Percentiles rank a stretch among this genome's conserved stretches.
phyloP scores from a whole-genome alignment of 1,284 basidiomycete species.

The Peniophora sp. region DNA sequence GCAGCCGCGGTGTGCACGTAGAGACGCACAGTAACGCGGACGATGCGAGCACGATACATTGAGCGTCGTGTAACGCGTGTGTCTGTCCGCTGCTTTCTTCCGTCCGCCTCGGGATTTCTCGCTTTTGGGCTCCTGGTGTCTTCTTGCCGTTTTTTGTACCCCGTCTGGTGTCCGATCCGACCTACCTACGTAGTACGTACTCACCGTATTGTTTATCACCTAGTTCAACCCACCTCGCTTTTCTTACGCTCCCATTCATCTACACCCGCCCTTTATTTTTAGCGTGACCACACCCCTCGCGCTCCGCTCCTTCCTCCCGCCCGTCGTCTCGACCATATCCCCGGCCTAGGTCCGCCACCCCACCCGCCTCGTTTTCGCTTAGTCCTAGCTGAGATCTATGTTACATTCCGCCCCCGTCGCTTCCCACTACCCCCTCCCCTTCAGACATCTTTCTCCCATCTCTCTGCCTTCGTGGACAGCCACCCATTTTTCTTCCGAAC shows the following conservation, averaged over 20 bases:
- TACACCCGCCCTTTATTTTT: slow-evolving; percentile 1
- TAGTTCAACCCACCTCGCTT: background rate
- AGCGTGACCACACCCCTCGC: slow-evolving; percentile 1
- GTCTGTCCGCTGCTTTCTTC: background rate
- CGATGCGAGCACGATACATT: slow-evolving; percentile 12
- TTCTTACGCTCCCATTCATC: background rate
- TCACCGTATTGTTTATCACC: background rate
- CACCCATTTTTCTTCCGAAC: background rate
- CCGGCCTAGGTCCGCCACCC: slow-evolving; percentile 4
- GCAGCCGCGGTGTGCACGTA: slow-evolving; percentile 67
- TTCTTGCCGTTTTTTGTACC: background rate
- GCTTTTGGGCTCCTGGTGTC: background rate
- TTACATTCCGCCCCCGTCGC: background rate
- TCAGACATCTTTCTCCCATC: background rate
- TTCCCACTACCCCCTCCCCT: background rate
- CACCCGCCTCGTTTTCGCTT: slow-evolving; percentile 7
- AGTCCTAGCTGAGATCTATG: background rate
- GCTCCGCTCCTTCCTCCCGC: slow-evolving; percentile 4
- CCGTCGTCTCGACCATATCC: slow-evolving; percentile 6
- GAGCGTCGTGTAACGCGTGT: background rate
- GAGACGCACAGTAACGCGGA: slow-evolving; percentile 58
- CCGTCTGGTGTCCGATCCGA: background rate
- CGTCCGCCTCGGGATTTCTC: background rate
- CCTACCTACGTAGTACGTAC: background rate
- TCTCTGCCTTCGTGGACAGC: background rate